These are phyloP conservation scores for Macadamia tetraphylla DNA, from an alignment of 164 flowering plant genomes.

Conservation along the genomic window DNA sequence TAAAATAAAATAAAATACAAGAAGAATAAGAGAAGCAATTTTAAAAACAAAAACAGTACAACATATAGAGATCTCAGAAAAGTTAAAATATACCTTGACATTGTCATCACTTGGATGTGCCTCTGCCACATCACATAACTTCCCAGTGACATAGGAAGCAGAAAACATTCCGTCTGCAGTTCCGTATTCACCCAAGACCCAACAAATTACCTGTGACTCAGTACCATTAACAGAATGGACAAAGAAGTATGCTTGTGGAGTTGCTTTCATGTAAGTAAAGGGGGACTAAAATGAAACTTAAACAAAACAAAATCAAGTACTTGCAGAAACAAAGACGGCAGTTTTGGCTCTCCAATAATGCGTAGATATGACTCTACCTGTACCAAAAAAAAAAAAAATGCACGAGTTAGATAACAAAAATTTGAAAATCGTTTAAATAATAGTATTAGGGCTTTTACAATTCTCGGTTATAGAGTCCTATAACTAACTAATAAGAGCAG, in stretches of 20 bases:
- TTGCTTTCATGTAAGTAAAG: conserved; percentile 1
- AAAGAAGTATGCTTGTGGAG: background rate
- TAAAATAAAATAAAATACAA: too few species aligned
- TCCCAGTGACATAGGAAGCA: conserved; percentile 84
- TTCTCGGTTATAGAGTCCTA: too few species aligned
- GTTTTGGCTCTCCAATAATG: conserved; percentile 89
- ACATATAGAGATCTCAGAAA: background rate
- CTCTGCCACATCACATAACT: conserved; percentile 96
- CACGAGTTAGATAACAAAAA: too few species aligned
- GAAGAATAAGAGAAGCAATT: background rate
- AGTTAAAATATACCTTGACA: conserved; percentile 56
- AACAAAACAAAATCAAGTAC: conserved; percentile 28
- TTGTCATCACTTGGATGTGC: conserved; percentile 86
- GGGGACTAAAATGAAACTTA: conserved; percentile 12
- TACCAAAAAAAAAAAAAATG: conserved; percentile 4
- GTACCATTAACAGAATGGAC: background rate
- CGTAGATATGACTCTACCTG: conserved; percentile 95
- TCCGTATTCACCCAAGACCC: conserved; percentile 99
- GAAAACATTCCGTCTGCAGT: conserved; percentile 90
- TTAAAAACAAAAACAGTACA: background rate
- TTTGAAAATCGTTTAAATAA: too few species aligned
- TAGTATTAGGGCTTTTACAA: too few species aligned
- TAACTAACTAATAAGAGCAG: too few species aligned
- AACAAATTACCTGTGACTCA: conserved; percentile 75
- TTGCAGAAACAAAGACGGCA: conserved; percentile 91